These are phyloP conservation scores for Ceriops decandra DNA, from an alignment of 345 rosid genomes.

Conservation along the genomic window DNA sequence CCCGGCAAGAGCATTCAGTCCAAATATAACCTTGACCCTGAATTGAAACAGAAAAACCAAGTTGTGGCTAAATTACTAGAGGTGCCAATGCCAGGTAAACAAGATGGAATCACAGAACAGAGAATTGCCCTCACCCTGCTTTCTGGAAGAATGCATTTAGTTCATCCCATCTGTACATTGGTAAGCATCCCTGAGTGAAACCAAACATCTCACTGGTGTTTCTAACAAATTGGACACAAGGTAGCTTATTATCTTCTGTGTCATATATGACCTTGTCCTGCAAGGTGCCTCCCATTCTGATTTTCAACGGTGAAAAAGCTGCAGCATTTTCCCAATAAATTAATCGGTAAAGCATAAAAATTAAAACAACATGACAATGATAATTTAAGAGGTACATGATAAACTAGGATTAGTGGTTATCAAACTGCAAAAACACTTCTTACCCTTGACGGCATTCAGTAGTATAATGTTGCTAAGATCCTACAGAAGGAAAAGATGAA, in stretches of 20 bases:
- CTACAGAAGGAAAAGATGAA: slow-evolving; percentile 37
- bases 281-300: slow-evolving; percentile 66
- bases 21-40: slow-evolving; percentile 74
- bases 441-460: slow-evolving; percentile 56
- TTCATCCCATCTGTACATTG: slow-evolving; percentile 65
- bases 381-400: too few species aligned
- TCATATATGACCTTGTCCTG: slow-evolving; percentile 66
- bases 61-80: neutral
- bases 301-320: slow-evolving; percentile 69
- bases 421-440: slow-evolving; percentile 8
- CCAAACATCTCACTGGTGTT: slow-evolving; percentile 47
- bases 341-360: neutral
- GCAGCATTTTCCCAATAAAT: slow-evolving; percentile 15
- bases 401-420: too few species aligned
- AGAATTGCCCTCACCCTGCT: slow-evolving; percentile 39
- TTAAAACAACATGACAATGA: too few species aligned
- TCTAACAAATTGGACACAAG: slow-evolving; percentile 43
- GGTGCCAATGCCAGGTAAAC: neutral
- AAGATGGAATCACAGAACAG: neutral
- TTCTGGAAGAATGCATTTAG: slow-evolving; percentile 57
- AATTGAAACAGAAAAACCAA: slow-evolving; percentile 3
- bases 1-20: slow-evolving; percentile 70
- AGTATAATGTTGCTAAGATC: slow-evolving; percentile 48
- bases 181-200: slow-evolving; percentile 61
- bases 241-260: slow-evolving; percentile 32